Conservation (phyloP, 2,329 filamentous ascomycete genomes). For the Pestalotiopsis sp. region DNA sequence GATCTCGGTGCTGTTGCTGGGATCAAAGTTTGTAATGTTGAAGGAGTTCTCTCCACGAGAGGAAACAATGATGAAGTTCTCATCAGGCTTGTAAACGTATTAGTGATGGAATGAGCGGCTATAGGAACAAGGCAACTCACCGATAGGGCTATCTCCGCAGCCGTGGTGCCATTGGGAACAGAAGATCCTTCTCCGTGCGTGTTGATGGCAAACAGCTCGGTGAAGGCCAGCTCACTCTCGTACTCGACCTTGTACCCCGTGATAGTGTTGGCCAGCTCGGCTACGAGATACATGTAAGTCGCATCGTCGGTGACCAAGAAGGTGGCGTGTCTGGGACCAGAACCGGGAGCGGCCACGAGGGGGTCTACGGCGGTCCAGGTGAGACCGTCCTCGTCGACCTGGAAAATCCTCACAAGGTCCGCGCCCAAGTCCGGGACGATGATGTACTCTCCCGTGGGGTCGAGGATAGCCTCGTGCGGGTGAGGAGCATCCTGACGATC, state of each 20-base stretch:
- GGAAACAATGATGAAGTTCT: conserved; percentile 66
- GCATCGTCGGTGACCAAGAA: conserved; percentile 50
- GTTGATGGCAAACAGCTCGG: conserved; percentile 47
- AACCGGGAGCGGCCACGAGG: conserved; percentile 48
- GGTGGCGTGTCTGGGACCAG: conserved; percentile 66
- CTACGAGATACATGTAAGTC: conserved; percentile 61
- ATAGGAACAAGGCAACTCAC: conserved; percentile 43
- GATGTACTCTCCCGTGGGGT: conserved; percentile 13
- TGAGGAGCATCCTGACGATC: conserved; percentile 14
- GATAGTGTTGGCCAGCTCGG: conserved; percentile 61
- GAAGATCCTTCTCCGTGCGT: conserved; percentile 46
- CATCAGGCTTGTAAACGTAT: conserved; percentile 48
- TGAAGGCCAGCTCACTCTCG: conserved; percentile 42
- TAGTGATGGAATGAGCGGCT: conserved; percentile 30
- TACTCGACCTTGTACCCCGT: conserved; percentile 60
- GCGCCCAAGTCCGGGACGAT: conserved; percentile 28
- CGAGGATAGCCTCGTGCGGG: conserved; percentile 15
- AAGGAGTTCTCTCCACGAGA: conserved; percentile 66
- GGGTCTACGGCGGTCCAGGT: conserved; percentile 40
- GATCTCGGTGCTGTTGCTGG: conserved; percentile 43
- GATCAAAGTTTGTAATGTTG: conserved; percentile 47
- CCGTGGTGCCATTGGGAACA: conserved; percentile 44
- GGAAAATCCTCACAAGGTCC: conserved; percentile 61
- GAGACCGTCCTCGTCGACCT: conserved; percentile 50
- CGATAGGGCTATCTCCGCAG: conserved; percentile 60